These are phyloP conservation scores for Arthrobotrys megalospora DNA, from an alignment of 2,329 filamentous ascomycete genomes.

Conservation along the genomic window DNA sequence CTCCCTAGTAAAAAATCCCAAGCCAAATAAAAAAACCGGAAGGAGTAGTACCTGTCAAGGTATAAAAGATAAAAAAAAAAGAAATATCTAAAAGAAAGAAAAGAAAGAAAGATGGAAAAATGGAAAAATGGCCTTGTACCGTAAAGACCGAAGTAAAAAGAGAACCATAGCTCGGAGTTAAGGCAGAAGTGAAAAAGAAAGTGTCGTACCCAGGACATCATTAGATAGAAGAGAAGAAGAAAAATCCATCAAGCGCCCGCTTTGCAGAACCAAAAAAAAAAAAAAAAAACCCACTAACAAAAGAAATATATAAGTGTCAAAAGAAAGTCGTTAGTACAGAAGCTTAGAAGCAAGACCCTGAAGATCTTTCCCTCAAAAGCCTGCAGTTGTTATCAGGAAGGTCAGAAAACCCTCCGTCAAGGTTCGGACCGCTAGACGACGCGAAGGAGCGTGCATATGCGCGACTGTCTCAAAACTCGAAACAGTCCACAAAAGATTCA, in stretches of 20 bases:
- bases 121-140: conserved; percentile 8
- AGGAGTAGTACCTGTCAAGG: background rate
- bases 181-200: background rate
- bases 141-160: conserved; percentile 11
- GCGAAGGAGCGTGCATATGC: conserved; percentile 7
- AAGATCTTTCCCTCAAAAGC: conserved; percentile 15
- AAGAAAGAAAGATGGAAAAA: conserved; percentile 31
- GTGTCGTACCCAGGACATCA: conserved; percentile 19
- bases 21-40: background rate
- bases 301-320: conserved; percentile 32
- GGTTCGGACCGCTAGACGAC: conserved; percentile 4
- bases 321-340: conserved; percentile 9
- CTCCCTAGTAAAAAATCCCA: too few species aligned
- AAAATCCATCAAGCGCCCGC: conserved; percentile 32
- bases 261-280: conserved; percentile 15
- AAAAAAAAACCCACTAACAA: conserved; percentile 41
- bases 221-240: conserved; percentile 2
- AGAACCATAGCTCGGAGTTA: conserved; percentile 12
- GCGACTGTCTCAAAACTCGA: conserved; percentile 34
- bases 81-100: conserved; percentile 17
- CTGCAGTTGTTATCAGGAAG: conserved; percentile 12
- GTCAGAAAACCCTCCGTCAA: conserved; percentile 5
- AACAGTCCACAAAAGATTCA: conserved; percentile 35
- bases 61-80: conserved; percentile 2
- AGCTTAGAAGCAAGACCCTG: conserved; percentile 4